Percentiles rank a stretch among this genome's conserved stretches.
phyloP scores from a whole-genome alignment of 257 asterid species.

The Prunella vulgaris region DNA sequence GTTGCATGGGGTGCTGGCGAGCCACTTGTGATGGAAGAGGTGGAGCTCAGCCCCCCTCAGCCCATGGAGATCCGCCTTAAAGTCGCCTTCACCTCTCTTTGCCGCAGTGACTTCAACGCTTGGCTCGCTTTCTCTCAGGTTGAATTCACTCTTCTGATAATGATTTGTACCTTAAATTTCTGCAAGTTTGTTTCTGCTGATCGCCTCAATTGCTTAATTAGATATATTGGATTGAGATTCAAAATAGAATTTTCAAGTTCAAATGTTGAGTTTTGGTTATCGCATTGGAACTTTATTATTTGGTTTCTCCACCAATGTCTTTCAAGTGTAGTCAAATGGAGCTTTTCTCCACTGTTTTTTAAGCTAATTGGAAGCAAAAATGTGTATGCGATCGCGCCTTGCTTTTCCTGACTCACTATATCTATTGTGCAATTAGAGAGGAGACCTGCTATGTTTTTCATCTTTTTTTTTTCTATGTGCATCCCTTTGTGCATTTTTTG shows the following conservation, averaged over 20 bases:
- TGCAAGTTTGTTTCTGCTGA: background rate
- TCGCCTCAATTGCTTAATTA: background rate
- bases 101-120: conserved; percentile 86
- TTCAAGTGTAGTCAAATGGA: conserved; percentile 1
- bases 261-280: background rate
- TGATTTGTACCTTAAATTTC: background rate
- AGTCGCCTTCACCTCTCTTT: conserved; percentile 79
- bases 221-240: background rate
- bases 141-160: no score
- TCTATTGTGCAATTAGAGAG: background rate
- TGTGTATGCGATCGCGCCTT: background rate
- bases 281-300: background rate
- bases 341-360: background rate
- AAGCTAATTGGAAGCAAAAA: background rate
- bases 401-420: background rate
- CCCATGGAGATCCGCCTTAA: conserved; percentile 88
- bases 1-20: conserved; percentile 88
- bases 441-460: background rate
- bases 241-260: background rate
- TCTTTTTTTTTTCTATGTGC: no score
- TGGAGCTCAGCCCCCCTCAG: conserved; percentile 75
- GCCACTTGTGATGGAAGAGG: conserved; percentile 73
- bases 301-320: background rate
- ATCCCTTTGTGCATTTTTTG: background rate
- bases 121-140: conserved; percentile 85